Percentiles rank a stretch among this genome's conserved stretches.
Evolutionary conservation across 345 rosid species (phyloP).

Genomic region (Dipteronia dyeriana): DNA sequence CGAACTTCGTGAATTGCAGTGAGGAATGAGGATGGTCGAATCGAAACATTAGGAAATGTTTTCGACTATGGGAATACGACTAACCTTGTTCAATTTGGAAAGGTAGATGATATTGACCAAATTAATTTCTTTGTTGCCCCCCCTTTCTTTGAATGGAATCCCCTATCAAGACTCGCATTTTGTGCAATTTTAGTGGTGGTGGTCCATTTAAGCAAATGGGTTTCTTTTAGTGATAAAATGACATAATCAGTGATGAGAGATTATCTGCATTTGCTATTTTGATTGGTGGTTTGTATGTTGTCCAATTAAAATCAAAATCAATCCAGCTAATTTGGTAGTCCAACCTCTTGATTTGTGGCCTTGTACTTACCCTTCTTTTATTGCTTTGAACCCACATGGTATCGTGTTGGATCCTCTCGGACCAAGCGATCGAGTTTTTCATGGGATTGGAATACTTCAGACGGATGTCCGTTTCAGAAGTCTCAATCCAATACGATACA

Average conservation of each 20-base stretch:
- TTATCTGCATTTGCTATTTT: not conserved
- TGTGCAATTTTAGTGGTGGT: not conserved
- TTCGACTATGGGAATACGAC: not conserved
- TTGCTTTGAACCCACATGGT: no score
- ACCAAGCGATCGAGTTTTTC: no score
- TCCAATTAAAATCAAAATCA: no score
- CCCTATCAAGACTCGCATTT: not conserved
- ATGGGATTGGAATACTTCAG: no score
- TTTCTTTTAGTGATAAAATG: not conserved
- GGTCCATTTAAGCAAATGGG: not conserved
- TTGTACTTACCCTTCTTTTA: no score
- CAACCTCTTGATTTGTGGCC: no score
- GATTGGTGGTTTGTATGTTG: no score
- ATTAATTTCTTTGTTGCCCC: not conserved
- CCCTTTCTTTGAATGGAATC: conserved; percentile 10
- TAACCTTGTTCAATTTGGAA: not conserved
- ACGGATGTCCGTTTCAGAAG: no score
- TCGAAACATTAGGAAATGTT: not conserved
- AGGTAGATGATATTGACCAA: not conserved
- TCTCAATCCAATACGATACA: no score
- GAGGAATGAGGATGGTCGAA: not conserved
- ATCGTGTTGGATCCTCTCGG: no score
- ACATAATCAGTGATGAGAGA: not conserved
- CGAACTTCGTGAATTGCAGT: no score
- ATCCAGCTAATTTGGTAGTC: not conserved